A percentile compares a stretch with the other conserved stretches of the same genome.
Evolutionary conservation across 129 eudicot species (phyloP).

Genomic region (Flaveria ramosissima): DNA sequence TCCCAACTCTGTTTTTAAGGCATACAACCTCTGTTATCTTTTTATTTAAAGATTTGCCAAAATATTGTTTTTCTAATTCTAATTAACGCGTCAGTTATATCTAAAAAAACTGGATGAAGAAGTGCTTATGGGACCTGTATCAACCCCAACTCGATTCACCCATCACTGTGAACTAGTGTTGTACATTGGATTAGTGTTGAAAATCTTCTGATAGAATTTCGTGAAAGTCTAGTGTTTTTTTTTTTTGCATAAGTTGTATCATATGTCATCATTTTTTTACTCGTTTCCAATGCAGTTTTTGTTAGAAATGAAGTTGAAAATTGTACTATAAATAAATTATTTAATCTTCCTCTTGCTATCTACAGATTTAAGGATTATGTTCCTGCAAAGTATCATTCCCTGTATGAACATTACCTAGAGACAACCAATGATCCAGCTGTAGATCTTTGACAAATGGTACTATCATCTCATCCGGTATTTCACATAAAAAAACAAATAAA

Average conservation of each 20-base stretch:
- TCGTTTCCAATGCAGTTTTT: too few species aligned
- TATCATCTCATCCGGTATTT: neutral
- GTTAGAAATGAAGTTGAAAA: too few species aligned
- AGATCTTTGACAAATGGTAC: conserved; percentile 42
- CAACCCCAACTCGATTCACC: neutral
- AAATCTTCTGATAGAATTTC: conserved; percentile 2
- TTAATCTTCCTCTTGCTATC: conserved; percentile 12
- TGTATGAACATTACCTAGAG: conserved; percentile 53
- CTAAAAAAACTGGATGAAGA: neutral
- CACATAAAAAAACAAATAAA: neutral
- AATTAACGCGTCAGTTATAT: neutral
- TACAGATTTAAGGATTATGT: conserved; percentile 71
- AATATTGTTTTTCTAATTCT: neutral
- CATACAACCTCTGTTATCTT: neutral
- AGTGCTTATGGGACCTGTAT: neutral
- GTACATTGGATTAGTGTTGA: neutral
- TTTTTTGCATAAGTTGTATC: neutral
- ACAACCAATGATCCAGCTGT: conserved; percentile 18
- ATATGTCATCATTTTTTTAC: too few species aligned
- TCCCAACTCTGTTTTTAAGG: neutral
- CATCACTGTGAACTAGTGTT: neutral
- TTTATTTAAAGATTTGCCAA: neutral
- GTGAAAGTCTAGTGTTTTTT: neutral
- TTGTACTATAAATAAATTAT: neutral
- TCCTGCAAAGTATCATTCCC: conserved; percentile 61